Evolutionary conservation across 805 yeast genomes (phyloP), one percentile per base, ranked within the genome.

Genomic region (Monosporozyma aerobia): DNA sequence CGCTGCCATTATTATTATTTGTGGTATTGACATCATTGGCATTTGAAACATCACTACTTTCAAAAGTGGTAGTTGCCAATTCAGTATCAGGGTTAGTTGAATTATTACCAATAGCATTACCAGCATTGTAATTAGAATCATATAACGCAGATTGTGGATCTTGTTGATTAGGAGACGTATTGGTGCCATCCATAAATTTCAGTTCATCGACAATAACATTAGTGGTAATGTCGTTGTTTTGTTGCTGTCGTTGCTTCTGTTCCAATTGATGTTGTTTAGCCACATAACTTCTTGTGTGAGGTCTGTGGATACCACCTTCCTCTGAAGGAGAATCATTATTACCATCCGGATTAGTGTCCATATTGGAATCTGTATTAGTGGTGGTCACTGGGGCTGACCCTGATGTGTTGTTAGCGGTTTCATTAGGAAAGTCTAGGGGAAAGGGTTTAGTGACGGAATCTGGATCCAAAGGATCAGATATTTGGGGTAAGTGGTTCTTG

Each of bases 1-100:
- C 97, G 44, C 16, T 44, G 14, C 19, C 13, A 13, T 10, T 16
- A 41, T 41, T 23, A 32, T 8, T 16, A 19, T 9, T 47, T 10
- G 49, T 32, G 23, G 49, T 44, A n/a, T 5, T 44, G 13, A n/a
- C 16, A 27, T n/a, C 19, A 16, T 23, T 44, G n/a, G 16, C 11
- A 32, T 9, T 16, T 11, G 11, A 3, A 6, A 8, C 14, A 44
- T 44, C n/a, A 44, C 10, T 29, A 16, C 35, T 22, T 22, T 30
- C 44, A 11, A 32, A 23, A 5, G 40, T 32, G 14, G 48, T 32
- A 30, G 48, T 46, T 6, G 37, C 11, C 25, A 43, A 43, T 23
- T 27, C 33, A 35, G 30, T 23, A 25, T 35, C 44, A 5, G 44
- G 40, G 14, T 23, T 35, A n/a, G 30, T 45, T n/a, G 23, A 9